Evolutionary conservation across 2,329 filamentous ascomycete genomes (phyloP), one percentile per base, ranked within the genome.

Genomic region (Fusarium pininemorale): DNA sequence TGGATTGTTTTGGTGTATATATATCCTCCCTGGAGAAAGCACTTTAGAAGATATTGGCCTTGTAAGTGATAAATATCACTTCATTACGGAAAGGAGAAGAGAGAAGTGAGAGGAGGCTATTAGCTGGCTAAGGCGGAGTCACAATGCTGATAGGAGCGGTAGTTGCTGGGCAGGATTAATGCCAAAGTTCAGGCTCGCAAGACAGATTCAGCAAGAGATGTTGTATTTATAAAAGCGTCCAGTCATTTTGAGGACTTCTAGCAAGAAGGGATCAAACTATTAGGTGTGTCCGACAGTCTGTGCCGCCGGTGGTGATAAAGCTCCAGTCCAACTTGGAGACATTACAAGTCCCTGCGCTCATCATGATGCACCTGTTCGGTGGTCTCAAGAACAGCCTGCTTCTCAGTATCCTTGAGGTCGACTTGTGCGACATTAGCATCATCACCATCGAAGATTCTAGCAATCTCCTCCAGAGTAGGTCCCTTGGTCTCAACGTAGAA

Each of bases 401-500:
- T 69, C 64, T 69, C 66, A 32, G 47, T 18, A 5, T 69, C 66
- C 18, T 48, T 26, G 1, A 62, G 60, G 15, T 54, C 51, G 3
- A 69, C 55, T 6, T 68, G 37, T 7, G 55, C 66, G 12, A 69
- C 66, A 24, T 69, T 68, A 28, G 88, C 84, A 28, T 90, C 87
- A 32, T 90, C 87, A 39, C 90, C 92, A 75, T 93, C 91, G 77
- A 94, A 93, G 79, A 93, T 92, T 76, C 89, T 88, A 32, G 91
- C 89, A 48, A 79, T 79, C 71, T 80, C 78, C 78, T 93, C 91
- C 1, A 94, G 89, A 5, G 91, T 93, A 0, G 90, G 90, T 3
- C 91, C 91, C 77, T 89, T 90, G 15, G 92, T 94, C 83, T 94
- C 92, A 60, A 92, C 87, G 79, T 91, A 92, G 80, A 91, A 87